Evolutionary conservation across 2,329 filamentous ascomycete species (phyloP), one percentile per base, ranked within the genome.

Genomic region (Colletotrichum echinochloae): DNA sequence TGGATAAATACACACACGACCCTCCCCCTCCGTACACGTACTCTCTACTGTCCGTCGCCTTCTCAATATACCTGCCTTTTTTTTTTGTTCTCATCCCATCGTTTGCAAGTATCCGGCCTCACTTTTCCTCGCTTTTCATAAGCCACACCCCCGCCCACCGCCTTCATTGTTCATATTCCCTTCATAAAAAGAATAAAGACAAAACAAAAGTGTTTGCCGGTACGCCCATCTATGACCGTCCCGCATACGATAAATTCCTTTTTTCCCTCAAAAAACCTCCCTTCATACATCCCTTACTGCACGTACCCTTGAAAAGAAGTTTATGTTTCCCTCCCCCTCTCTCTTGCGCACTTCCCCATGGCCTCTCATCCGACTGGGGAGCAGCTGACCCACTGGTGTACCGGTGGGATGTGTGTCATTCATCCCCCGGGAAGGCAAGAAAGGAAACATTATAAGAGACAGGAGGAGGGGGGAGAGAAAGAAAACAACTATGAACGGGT

Each of bases 31-130:
- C 55, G 55, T 30, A 60, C 26, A 48, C 33, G 1, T 51, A 51
- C 48, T 5, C 44, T 26, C 26, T 30, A n/a, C 23, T 14, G 14
- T 28, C 12, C 8, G n/a, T 18, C 48, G 23, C 23, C 26, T 26
- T 18, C 12, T 28, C 48, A 28, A 33, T 8, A n/a, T 12, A 35
- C 37, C 30, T 54, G n/a, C 54, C 44, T 49, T 49, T 55, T 52
- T 37, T 28, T 66, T 66, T 63, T 18, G 37, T 71, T 49, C 60
- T 71, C 60, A 68, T 65, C 56, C 44, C 65, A 57, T 70, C 57
- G 60, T 72, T 65, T 57, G 66, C 66, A 51, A 65, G 69, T 70
- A 66, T 70, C 65, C 60, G 60, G 65, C 60, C 55, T 65, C 69
- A 65, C 60, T 59, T 65, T 23, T 39, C 57, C 12, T n/a, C 30